Base-by-base conservation (phyloP, 1,284 basidiomycete genomes). In the Apiotrichum siamense region DNA sequence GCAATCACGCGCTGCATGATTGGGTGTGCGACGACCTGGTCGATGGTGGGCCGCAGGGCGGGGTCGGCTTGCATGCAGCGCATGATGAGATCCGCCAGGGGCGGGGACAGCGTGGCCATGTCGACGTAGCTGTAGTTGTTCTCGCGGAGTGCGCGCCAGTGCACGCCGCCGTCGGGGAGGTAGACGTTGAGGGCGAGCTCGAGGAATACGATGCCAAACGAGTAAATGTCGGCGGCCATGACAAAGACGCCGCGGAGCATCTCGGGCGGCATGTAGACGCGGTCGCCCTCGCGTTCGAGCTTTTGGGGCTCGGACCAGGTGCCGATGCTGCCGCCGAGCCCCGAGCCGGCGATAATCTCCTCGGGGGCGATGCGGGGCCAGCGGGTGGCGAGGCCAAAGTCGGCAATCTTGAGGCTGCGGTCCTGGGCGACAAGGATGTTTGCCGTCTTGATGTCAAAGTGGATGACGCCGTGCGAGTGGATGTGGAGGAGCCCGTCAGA, bases 191-290 rank as follows among this genome's bases (percentile, higher is more conserved):
- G 84, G 32, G 92, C 88, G 44, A 90, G 86, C 78, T 99, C 96
- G 39, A 99, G 81, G 72, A 97, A 83, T 60, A 91, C 88, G 79
- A 98, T 86, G 50, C 96, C 96, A 64, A 97, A 81, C 75, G 91
- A 90, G 79, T 97, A 99, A 48, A 99, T 83, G 77, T 99, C 96
- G 43, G 92, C 94, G 44, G 88, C 88, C 76, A 86, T 88, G 65
- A 92, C 85, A 70, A 97, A 98, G 49, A 79, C 79, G 25, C 93
- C 94, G 67, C 87, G 83, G 48, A 99, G 79, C 50, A 98, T 89
- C 75, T 99, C 96, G 4, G 92, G 91, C n/a, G 96, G 93, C 76
- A 99, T 83, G 77, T 99, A 98, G 58, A 96, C 80, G 66, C 97
- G 87, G 74, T 99, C 96, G 11, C 96, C 96, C 73, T 99, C 96